Evolutionary conservation across 179 eudicot species (phyloP).

Genomic region (Heliamphora pulchella): DNA sequence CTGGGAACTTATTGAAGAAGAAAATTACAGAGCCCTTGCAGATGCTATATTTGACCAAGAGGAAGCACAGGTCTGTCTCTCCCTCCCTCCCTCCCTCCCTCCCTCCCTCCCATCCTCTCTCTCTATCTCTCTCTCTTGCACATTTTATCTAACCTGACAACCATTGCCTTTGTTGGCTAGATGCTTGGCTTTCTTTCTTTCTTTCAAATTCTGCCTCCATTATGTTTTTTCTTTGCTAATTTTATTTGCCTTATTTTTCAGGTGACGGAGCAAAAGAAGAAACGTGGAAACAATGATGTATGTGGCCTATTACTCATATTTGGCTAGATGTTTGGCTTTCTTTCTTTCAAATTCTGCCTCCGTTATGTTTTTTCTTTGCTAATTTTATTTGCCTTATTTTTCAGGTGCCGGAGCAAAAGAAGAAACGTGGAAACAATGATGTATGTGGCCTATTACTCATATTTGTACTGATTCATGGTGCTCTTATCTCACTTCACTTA

Average conservation of each 20-base stretch:
- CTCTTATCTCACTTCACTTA: background rate
- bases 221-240: background rate
- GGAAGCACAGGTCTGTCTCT: slow-evolving; percentile 26
- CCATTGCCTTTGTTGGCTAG: background rate
- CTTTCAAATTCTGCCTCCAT: background rate
- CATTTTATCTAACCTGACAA: background rate
- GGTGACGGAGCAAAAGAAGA: background rate
- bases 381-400: background rate
- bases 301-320: background rate
- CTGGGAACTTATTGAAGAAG: slow-evolving; percentile 77
- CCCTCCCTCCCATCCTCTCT: too few relatives aligned
- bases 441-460: background rate
- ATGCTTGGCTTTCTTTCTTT: background rate
- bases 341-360: background rate
- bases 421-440: background rate
- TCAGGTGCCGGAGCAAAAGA: background rate
- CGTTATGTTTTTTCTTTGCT: background rate
- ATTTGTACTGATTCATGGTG: slow-evolving; percentile 8
- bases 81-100: background rate
- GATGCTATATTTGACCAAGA: slow-evolving; percentile 80
- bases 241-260: background rate
- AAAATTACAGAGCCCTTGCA: slow-evolving; percentile 68
- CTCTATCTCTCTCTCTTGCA: too few relatives aligned
- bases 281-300: background rate
- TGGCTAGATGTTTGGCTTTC: too few relatives aligned